Base-by-base conservation (phyloP, 2,329 filamentous ascomycete genomes). In the Neofusicoccum cordaticola region DNA sequence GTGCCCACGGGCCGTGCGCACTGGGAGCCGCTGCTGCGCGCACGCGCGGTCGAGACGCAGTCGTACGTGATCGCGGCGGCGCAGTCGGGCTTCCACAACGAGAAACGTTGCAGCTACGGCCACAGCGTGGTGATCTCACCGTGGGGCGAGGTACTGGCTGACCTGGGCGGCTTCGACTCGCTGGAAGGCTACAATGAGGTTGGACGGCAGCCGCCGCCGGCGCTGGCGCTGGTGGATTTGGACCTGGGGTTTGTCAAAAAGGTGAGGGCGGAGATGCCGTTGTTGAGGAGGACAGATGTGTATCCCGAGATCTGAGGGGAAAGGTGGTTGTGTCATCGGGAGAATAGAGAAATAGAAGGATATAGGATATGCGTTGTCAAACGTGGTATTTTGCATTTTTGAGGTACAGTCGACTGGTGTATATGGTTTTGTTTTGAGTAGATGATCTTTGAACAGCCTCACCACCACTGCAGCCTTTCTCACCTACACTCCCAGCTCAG, bases 31-130 rank as follows among this genome's bases (percentile, higher is more conserved):
- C 79, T 98, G 5, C 81, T 97, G 13, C 83, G 91, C 34, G 88
- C 92, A 3, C 83, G 94, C 52, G 94, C 94, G 9, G 92, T 97
- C 66, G 94, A 97, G 81, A 92, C 90, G 17, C 91, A 97, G 78
- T 87, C 88, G 63, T 98, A 91, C 81, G 88, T 97, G 1, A 81
- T 97, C 66, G 94, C 93, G 9, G 89, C 93, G 0, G 94, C 93
- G 44, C 93, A 97, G 77, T 70, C 72, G 5, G 93, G 93, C 1
- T 76, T 81, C 42, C 92, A 90, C 73, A 93, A 92, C 70, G 86
- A 87, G 67, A 92, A 88, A 77, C 83, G 94, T 65, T 84, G 85
- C 34, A 96, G 91, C 77, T 97, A 95, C 78, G 94, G 94, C 0
- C 89, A 92, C 74, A 91, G 90, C 70, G 87, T 96, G 80, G 90